A percentile compares a stretch with the other conserved stretches of the same genome.
These are phyloP conservation scores for Glebionis coronaria DNA, from an alignment of 129 eudicot species.

Conservation along the genomic window DNA sequence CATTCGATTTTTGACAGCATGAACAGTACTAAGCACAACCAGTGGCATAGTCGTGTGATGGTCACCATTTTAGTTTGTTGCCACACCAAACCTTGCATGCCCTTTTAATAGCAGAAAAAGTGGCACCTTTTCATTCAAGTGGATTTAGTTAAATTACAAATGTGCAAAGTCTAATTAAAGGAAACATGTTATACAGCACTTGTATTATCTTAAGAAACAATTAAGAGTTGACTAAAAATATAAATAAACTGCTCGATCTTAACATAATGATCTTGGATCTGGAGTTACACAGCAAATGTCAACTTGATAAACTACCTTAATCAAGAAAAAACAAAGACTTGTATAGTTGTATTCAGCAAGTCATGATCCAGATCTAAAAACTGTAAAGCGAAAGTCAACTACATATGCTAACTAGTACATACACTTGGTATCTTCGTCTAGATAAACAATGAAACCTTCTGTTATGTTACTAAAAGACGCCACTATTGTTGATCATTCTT, in stretches of 20 bases:
- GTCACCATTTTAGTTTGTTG: conserved; percentile 21
- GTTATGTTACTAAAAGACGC: too few relatives aligned
- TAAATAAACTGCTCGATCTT: background rate
- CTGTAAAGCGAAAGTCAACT: background rate
- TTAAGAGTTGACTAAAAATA: conserved; percentile 19
- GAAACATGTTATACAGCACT: conserved; percentile 28
- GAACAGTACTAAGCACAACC: conserved; percentile 27
- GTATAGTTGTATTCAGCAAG: background rate
- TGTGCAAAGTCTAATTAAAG: conserved; percentile 1
- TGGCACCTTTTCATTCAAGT: conserved; percentile 20
- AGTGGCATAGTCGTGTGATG: conserved; percentile 24
- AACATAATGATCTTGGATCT: conserved; percentile 11
- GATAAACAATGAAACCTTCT: too few relatives aligned
- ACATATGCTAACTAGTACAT: background rate
- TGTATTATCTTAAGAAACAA: conserved; percentile 1
- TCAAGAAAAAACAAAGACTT: background rate
- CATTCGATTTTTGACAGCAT: conserved; percentile 27
- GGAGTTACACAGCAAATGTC: background rate
- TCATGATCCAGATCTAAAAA: background rate
- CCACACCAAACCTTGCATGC: conserved; percentile 16
- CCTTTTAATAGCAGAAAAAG: conserved; percentile 24
- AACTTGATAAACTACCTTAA: background rate
- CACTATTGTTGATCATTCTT: too few relatives aligned
- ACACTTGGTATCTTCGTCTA: too few relatives aligned
- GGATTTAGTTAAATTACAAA: conserved; percentile 4